Percentiles rank a stretch among this genome's conserved stretches.
These are phyloP conservation scores for Talaromyces sp. DNA, from an alignment of 2,329 filamentous ascomycete species.

Conservation along the genomic window DNA sequence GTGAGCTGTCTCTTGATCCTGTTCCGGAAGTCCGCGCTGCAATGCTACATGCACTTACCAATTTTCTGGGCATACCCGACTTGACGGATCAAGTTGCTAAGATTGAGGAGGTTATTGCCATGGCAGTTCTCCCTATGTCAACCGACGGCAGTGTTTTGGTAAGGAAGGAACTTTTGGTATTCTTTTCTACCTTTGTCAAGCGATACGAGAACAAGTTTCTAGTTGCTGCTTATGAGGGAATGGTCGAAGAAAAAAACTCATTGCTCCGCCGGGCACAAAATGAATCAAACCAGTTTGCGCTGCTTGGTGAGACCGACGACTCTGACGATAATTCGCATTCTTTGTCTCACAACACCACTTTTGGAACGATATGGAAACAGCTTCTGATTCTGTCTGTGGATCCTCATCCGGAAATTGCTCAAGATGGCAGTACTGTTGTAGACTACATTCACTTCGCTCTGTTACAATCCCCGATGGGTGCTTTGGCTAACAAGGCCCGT, in stretches of 20 bases:
- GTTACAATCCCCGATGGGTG: conserved; percentile 70
- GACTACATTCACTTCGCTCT: conserved; percentile 80
- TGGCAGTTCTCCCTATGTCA: conserved; percentile 84
- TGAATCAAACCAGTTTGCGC: conserved; percentile 22
- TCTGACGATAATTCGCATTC: conserved; percentile 29
- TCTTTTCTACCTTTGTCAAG: conserved; percentile 85
- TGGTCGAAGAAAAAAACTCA: conserved; percentile 76
- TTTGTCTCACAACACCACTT: conserved; percentile 80
- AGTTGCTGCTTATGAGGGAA: conserved; percentile 85
- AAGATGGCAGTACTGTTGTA: conserved; percentile 77
- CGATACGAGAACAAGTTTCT: conserved; percentile 91
- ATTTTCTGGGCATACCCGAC: conserved; percentile 89
- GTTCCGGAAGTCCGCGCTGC: conserved; percentile 90
- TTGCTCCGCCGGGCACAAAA: conserved; percentile 52
- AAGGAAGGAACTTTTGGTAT: conserved; percentile 86
- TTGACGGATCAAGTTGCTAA: conserved; percentile 85
- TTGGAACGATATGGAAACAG: conserved; percentile 92
- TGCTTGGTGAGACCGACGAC: conserved; percentile 21
- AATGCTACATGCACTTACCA: conserved; percentile 89
- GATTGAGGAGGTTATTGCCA: conserved; percentile 86
- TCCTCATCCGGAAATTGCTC: conserved; percentile 87
- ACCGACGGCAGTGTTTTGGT: conserved; percentile 94
- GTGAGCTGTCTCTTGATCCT: conserved; percentile 75
- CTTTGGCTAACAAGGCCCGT: conserved; percentile 67
- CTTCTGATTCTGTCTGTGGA: conserved; percentile 86